Percentiles rank a stretch among this genome's conserved stretches.
Evolutionary conservation across 1,284 basidiomycete species (phyloP).

Genomic region (Erythrobasidium hasegawianum): DNA sequence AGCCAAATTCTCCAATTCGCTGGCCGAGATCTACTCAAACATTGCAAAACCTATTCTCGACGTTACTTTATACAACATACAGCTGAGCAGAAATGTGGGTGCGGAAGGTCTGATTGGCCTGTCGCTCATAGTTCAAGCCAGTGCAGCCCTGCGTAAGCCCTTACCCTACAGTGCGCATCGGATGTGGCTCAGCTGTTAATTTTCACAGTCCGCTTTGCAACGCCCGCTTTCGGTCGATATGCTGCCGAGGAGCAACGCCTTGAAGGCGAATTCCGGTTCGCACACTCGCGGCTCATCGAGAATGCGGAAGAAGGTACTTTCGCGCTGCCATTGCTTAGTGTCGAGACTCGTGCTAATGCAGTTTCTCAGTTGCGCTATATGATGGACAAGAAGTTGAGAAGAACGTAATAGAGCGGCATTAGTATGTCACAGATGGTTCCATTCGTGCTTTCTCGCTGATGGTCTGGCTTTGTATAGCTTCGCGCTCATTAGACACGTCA

Average conservation of each 20-base stretch:
- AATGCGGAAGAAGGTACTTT: conserved; percentile 70
- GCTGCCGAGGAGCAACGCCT: conserved; percentile 72
- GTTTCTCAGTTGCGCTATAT: conserved; percentile 68
- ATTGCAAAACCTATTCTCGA: conserved; percentile 89
- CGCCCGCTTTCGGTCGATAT: conserved; percentile 91
- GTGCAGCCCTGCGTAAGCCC: conserved; percentile 70
- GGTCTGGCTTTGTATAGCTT: conserved; percentile 51
- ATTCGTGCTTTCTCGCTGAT: too few species aligned
- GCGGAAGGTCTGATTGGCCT: conserved; percentile 85
- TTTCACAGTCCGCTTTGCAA: conserved; percentile 68
- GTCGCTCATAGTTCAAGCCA: conserved; percentile 76
- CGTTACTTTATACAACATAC: conserved; percentile 86
- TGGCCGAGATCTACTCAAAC: conserved; percentile 89
- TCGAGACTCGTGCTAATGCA: not conserved
- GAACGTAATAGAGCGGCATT: conserved; percentile 84
- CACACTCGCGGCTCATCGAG: conserved; percentile 88
- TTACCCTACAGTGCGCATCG: not conserved
- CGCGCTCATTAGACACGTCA: conserved; percentile 81
- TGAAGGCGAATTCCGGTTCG: conserved; percentile 82
- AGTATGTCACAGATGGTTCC: too few species aligned
- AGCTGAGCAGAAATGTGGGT: conserved; percentile 87
- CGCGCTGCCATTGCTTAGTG: not conserved
- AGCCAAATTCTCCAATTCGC: conserved; percentile 81
- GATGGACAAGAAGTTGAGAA: conserved; percentile 89
- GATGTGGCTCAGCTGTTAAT: not conserved